phyloP scores from a whole-genome alignment of 768 basidiomycete species.

The Agrocybe praecox region DNA sequence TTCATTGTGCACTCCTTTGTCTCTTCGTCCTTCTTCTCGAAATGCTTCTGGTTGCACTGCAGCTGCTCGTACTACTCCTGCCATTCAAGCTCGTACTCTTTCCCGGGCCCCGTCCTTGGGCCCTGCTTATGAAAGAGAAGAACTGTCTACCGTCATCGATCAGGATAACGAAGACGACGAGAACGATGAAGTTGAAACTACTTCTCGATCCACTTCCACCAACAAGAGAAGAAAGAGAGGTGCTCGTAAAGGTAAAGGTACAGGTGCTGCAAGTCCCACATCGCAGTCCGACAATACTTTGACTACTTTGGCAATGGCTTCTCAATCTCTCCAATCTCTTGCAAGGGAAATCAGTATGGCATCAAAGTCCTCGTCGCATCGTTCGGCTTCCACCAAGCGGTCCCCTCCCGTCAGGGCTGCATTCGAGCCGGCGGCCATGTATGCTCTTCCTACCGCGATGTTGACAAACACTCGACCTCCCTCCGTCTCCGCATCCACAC shows the following conservation, averaged over 20 bases:
- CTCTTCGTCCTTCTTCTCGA: constrained; percentile 73
- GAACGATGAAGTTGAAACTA: constrained; percentile 40
- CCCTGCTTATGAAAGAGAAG: constrained; percentile 47
- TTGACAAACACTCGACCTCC: constrained; percentile 25
- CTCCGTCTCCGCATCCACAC: constrained; percentile 15
- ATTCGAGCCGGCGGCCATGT: constrained; percentile 50
- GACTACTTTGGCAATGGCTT: constrained; percentile 74
- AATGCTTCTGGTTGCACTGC: constrained; percentile 52
- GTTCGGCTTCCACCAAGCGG: constrained; percentile 31
- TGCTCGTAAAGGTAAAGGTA: constrained; percentile 78
- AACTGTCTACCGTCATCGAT: constrained; percentile 57
- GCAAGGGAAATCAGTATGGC: constrained; percentile 83
- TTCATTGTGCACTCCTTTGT: constrained; percentile 61
- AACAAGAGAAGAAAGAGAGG: constrained; percentile 86
- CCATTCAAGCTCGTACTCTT: constrained; percentile 53
- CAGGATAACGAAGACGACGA: constrained; percentile 52
- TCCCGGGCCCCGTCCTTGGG: constrained; percentile 68
- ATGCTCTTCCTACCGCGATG: constrained; percentile 40
- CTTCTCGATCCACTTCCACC: constrained; percentile 68
- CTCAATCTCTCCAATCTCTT: constrained; percentile 79
- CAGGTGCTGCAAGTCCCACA: constrained; percentile 26
- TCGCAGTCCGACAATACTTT: constrained; percentile 57
- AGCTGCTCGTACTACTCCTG: constrained; percentile 54
- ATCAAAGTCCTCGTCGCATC: constrained; percentile 45
- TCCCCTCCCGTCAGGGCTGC: constrained; percentile 26